Percentiles rank a stretch among this genome's conserved stretches.
Evolutionary conservation across 2,329 filamentous ascomycete genomes (phyloP).

Genomic region (Calonectria pseudoreteaudii): DNA sequence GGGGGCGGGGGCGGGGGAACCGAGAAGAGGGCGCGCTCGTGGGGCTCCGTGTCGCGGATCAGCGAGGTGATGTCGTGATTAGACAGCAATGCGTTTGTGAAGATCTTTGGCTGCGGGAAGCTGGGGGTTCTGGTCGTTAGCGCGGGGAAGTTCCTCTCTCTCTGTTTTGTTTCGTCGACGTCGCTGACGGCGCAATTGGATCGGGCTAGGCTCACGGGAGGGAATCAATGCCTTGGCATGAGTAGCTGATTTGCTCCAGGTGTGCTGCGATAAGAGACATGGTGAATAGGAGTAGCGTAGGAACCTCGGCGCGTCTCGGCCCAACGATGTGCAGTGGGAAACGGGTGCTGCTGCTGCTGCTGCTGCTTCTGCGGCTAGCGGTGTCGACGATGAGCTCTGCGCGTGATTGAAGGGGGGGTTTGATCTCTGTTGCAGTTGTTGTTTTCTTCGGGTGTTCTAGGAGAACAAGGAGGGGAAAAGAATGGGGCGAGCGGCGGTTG

Average conservation of each 20-base stretch:
- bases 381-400: neutral
- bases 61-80: slow-evolving; percentile 92
- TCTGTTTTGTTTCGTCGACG: neutral
- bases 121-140: slow-evolving; percentile 55
- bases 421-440: neutral
- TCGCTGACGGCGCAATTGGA: neutral
- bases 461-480: neutral
- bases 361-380: neutral
- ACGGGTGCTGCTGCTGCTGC: neutral
- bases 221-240: slow-evolving; percentile 80
- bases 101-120: slow-evolving; percentile 92
- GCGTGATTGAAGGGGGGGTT: neutral
- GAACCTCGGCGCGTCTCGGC: neutral
- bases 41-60: slow-evolving; percentile 93
- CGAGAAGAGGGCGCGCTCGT: slow-evolving; percentile 95
- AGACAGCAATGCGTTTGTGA: slow-evolving; percentile 91
- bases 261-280: slow-evolving; percentile 80
- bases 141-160: neutral
- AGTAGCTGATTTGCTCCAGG: slow-evolving; percentile 81
- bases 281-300: slow-evolving; percentile 29
- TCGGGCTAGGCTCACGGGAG: slow-evolving; percentile 68
- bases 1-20: slow-evolving; percentile 78
- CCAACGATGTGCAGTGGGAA: neutral
- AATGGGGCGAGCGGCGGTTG: too few species aligned
- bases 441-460: neutral